These are phyloP conservation scores for Flueggea neowawraea DNA, from an alignment of 441 rosid species.

Conservation along the genomic window DNA sequence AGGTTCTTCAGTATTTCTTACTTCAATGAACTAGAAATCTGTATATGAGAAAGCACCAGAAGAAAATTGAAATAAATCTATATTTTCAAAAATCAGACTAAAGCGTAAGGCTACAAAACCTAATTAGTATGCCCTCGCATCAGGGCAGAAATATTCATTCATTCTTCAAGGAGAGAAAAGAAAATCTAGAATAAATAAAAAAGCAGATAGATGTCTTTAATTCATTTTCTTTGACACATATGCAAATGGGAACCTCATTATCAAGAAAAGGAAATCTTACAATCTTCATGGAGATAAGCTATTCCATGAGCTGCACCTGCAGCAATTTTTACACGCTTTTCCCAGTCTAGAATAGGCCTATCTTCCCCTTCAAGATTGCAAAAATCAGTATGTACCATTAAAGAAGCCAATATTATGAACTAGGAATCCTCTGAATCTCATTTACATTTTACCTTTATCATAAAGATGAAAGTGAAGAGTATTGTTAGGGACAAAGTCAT, in stretches of 20 bases:
- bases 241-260: neutral
- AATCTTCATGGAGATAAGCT: slow-evolving; percentile 97
- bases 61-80: too few species aligned
- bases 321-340: slow-evolving; percentile 70
- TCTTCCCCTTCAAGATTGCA: slow-evolving; percentile 39
- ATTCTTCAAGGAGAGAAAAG: too few species aligned
- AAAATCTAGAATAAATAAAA: too few species aligned
- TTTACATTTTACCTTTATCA: slow-evolving; percentile 36
- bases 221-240: too few species aligned
- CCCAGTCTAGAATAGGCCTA: slow-evolving; percentile 69
- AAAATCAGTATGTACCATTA: slow-evolving; percentile 9
- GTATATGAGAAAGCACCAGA: too few species aligned
- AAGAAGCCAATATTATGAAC: neutral
- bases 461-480: slow-evolving; percentile 91
- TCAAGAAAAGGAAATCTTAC: slow-evolving; percentile 40
- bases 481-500: slow-evolving; percentile 81
- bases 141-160: too few species aligned
- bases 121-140: too few species aligned
- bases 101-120: too few species aligned
- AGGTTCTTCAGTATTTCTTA: too few species aligned
- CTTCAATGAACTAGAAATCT: too few species aligned
- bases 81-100: too few species aligned
- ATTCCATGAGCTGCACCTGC: slow-evolving; percentile 96
- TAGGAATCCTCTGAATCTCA: slow-evolving; percentile 10
- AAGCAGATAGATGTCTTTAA: too few species aligned